Evolutionary conservation across 1,284 basidiomycete species (phyloP).

Genomic region (Ganoderma meredithae): DNA sequence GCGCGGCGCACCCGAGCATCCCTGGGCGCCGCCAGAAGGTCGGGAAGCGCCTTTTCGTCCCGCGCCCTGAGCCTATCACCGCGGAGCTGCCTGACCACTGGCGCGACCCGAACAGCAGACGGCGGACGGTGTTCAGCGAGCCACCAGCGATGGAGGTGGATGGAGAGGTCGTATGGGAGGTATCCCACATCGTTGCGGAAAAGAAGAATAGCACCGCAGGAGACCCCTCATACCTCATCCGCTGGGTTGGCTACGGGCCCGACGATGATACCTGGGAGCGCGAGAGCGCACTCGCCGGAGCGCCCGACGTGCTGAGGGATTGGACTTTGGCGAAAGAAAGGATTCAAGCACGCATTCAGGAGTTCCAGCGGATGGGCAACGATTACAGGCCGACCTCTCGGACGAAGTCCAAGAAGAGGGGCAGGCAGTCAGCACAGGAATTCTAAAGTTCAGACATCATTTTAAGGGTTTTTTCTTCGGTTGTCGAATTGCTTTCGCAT

Average conservation of each 20-base stretch:
- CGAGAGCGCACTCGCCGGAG: slow-evolving; percentile 44
- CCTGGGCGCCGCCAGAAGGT: slow-evolving; percentile 38
- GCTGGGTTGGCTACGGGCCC: slow-evolving; percentile 56
- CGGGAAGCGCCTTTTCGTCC: slow-evolving; percentile 34
- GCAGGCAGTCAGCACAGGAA: not conserved
- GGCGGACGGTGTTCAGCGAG: slow-evolving; percentile 19
- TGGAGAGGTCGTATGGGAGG: slow-evolving; percentile 39
- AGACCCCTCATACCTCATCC: slow-evolving; percentile 46
- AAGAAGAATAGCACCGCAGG: slow-evolving; percentile 29
- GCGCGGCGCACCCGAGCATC: slow-evolving; percentile 42
- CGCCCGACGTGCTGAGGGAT: slow-evolving; percentile 41
- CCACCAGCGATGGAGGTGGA: slow-evolving; percentile 35
- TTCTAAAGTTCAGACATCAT: not conserved
- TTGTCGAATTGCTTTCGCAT: not conserved
- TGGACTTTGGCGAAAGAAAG: slow-evolving; percentile 40
- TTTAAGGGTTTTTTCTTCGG: not conserved
- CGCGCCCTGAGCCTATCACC: slow-evolving; percentile 37
- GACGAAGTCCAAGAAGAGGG: not conserved
- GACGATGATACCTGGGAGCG: slow-evolving; percentile 55
- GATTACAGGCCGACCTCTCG: slow-evolving; percentile 9
- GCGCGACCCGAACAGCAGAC: slow-evolving; percentile 28
- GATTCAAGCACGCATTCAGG: slow-evolving; percentile 37
- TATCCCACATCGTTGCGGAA: slow-evolving; percentile 47
- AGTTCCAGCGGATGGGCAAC: slow-evolving; percentile 35
- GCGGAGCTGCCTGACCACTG: slow-evolving; percentile 44